phyloP scores from a whole-genome alignment of 495 filamentous ascomycete genomes.

The Xylaria castorea region DNA sequence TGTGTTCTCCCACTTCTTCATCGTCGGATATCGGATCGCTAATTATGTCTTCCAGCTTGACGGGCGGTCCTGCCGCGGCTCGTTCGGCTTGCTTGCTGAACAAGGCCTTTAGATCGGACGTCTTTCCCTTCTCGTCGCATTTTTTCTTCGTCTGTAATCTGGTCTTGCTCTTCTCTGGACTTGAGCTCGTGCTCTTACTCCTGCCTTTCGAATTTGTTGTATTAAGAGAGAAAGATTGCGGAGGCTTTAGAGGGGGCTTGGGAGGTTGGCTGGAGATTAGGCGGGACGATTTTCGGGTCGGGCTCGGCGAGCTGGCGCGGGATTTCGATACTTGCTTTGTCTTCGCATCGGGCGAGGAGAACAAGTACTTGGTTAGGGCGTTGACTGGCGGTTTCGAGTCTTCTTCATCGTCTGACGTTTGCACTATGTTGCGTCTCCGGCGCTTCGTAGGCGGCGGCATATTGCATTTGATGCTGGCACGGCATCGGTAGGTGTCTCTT shows the following conservation, averaged over 20 bases:
- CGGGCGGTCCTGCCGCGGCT: constrained; percentile 36
- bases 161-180: constrained; percentile 56
- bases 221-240: constrained; percentile 22
- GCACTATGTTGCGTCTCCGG: constrained; percentile 54
- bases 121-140: constrained; percentile 51
- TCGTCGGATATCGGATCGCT: constrained; percentile 60
- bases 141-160: constrained; percentile 37
- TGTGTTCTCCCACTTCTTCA: constrained; percentile 52
- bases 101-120: constrained; percentile 56
- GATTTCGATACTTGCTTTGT: constrained; percentile 29
- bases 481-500: constrained; percentile 33
- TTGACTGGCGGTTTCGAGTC: constrained; percentile 42
- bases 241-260: constrained; percentile 30
- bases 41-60: constrained; percentile 52
- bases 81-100: constrained; percentile 61
- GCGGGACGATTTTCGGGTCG: constrained; percentile 43
- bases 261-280: constrained; percentile 31
- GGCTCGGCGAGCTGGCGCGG: constrained; percentile 40
- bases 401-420: constrained; percentile 44
- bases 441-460: constrained; percentile 65
- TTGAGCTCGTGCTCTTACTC: constrained; percentile 55
- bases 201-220: constrained; percentile 25
- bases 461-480: constrained; percentile 23
- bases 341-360: constrained; percentile 49
- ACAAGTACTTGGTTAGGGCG: constrained; percentile 50